Conservation (phyloP, 2,329 filamentous ascomycete species). For the Karstenula rhodostoma region DNA sequence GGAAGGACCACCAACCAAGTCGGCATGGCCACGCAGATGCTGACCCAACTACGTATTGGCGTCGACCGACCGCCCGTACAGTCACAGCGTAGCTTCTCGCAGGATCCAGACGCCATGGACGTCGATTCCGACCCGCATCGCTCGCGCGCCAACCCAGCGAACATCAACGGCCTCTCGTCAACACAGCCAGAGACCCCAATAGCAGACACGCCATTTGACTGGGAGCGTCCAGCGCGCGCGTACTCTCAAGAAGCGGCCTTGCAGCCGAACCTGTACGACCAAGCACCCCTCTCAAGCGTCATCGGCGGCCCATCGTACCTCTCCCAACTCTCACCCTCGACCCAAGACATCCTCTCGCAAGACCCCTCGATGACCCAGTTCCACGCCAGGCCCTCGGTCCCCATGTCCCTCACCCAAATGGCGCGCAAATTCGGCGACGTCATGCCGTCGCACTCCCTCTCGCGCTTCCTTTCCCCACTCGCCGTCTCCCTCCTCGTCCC, state of each 20-base stretch:
- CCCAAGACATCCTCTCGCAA: constrained; percentile 73
- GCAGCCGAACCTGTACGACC: constrained; percentile 38
- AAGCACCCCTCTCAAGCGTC: not conserved
- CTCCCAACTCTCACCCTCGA: constrained; percentile 45
- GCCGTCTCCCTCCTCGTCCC: constrained; percentile 78
- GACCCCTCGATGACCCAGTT: constrained; percentile 89
- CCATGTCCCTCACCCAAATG: constrained; percentile 85
- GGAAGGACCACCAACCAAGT: constrained; percentile 82
- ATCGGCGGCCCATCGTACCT: constrained; percentile 21
- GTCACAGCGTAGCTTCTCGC: constrained; percentile 53
- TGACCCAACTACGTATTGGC: constrained; percentile 88
- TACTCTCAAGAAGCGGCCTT: constrained; percentile 48
- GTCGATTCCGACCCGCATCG: constrained; percentile 62
- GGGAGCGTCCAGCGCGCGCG: constrained; percentile 74
- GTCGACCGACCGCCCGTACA: constrained; percentile 73
- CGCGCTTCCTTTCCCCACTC: constrained; percentile 89
- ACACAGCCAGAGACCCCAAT: constrained; percentile 85
- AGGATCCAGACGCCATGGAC: constrained; percentile 69
- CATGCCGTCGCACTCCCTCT: constrained; percentile 83
- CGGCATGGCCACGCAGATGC: constrained; percentile 90
- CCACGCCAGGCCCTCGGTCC: constrained; percentile 77
- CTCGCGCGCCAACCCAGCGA: constrained; percentile 40
- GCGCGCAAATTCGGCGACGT: constrained; percentile 91
- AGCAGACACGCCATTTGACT: constrained; percentile 81
- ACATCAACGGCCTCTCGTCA: constrained; percentile 68